Base-by-base conservation (phyloP, 2,329 filamentous ascomycete genomes). In the Calonectria pteridis region DNA sequence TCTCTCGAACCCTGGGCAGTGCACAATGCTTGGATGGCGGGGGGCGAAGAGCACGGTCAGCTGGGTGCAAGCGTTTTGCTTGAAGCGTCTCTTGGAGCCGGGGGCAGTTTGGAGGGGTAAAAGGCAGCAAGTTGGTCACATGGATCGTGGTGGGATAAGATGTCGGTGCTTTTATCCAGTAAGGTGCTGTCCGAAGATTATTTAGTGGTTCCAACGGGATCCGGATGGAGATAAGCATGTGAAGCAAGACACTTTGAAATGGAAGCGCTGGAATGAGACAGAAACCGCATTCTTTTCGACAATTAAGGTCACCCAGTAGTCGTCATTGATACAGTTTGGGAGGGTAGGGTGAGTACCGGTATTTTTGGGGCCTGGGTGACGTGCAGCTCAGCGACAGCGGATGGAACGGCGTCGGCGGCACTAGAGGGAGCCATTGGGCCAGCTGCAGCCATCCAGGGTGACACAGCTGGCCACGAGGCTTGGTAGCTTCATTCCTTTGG, bases 381-480 rank as follows among this genome's bases (percentile, higher is more conserved):
- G 59, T 64, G 67, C 67, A 69, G 35, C 33, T 23, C 43, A 43
- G 37, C 46, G 64, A 31, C 35, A 37, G 43, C 23, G 43, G 64
- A 65, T 28, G 40, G 28, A 72, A 55, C 29, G 59, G 71, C 43
- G 33, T 23, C 50, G 35, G 62, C 18, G 64, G 63, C 23, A 43
- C 51, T 69, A 33, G 46, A 67, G 28, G 62, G 62, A 23, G 67
- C 50, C 23, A 67, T 67, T 67, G 67, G 67, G 50, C 69, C 62
- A 67, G 69, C 49, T 49, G 59, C 37, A 26, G 37, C 67, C 67
- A 73, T 40, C 50, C 66, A 68, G 59, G 26, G 49, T 31, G 49
- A 29, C 55, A 62, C 35, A n/a, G n/a, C 43, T 62, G 67, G 26
- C 62, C 71, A 73, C 71, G 71, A 70, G 71, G 51, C 31, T 35